Percentiles rank a stretch among this genome's conserved stretches.
Evolutionary conservation across 805 yeast species (phyloP).

Genomic region (Saccharomycopsis fodiens): DNA sequence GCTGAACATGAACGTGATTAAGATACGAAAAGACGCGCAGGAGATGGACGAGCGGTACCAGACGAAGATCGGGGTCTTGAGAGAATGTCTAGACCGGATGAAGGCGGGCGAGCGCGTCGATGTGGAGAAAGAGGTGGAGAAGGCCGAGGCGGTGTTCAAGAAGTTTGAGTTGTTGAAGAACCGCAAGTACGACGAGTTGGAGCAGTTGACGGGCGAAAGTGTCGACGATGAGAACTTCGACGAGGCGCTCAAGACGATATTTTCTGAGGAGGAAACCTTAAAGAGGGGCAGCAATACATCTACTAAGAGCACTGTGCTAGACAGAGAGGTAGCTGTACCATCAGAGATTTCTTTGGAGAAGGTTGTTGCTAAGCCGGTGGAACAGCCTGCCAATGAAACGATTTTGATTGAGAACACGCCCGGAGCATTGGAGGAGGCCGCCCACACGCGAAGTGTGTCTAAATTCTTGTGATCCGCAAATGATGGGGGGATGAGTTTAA

Average conservation of each 20-base stretch:
- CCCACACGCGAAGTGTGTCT: slow-evolving; percentile 30
- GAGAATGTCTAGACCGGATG: slow-evolving; percentile 33
- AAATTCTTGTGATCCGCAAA: slow-evolving; percentile 30
- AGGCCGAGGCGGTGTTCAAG: slow-evolving; percentile 20
- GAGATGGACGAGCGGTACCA: slow-evolving; percentile 33
- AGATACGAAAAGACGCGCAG: slow-evolving; percentile 32
- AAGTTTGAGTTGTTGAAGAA: slow-evolving; percentile 12
- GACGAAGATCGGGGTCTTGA: slow-evolving; percentile 32
- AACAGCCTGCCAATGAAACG: slow-evolving; percentile 20
- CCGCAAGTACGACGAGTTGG: slow-evolving; percentile 16
- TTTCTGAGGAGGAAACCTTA: neutral
- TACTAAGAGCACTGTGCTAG: too few relatives aligned
- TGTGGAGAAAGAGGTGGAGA: slow-evolving; percentile 32
- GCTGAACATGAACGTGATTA: slow-evolving; percentile 38
- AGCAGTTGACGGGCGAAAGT: neutral
- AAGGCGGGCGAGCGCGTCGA: slow-evolving; percentile 34
- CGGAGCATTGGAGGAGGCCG: slow-evolving; percentile 33
- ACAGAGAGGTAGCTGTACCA: too few relatives aligned
- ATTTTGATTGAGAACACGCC: slow-evolving; percentile 31
- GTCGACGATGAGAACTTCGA: neutral
- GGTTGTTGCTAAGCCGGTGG: neutral
- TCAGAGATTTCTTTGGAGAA: neutral
- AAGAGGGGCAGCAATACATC: neutral
- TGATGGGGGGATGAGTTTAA: too few relatives aligned
- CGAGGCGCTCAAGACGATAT: neutral